phyloP scores from a whole-genome alignment of 2,329 filamentous ascomycete genomes.

The Penicillium fuscoglaucum region DNA sequence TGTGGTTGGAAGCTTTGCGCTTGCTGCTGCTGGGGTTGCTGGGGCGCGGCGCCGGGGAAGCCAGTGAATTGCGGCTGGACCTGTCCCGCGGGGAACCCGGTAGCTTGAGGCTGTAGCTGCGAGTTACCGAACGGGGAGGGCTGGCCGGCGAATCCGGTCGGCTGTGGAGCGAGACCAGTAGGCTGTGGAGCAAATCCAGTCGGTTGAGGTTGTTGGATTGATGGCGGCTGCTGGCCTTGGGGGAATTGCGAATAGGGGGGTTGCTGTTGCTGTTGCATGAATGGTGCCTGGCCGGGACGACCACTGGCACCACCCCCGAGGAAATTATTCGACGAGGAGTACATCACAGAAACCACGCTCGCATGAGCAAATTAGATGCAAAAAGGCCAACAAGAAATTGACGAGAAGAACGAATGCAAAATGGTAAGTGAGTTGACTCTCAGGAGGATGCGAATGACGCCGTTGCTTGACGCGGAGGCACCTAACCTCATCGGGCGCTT shows the following conservation, averaged over 20 bases:
- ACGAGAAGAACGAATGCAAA: conserved; percentile 29
- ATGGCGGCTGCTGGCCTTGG: conserved; percentile 50
- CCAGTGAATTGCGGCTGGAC: conserved; percentile 51
- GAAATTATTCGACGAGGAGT: conserved; percentile 83
- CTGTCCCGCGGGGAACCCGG: conserved; percentile 60
- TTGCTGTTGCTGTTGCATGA: conserved; percentile 50
- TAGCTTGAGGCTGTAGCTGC: conserved; percentile 66
- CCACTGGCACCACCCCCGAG: conserved; percentile 75
- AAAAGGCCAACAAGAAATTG: conserved; percentile 21
- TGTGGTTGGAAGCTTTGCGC: conserved; percentile 50
- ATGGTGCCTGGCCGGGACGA: conserved; percentile 65
- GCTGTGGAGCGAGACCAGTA: conserved; percentile 56
- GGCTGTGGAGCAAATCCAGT: conserved; percentile 50
- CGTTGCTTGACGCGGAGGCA: conserved; percentile 30
- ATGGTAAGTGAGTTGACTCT: conserved; percentile 22
- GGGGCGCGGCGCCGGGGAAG: conserved; percentile 42
- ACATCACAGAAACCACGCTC: conserved; percentile 61
- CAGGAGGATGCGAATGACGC: conserved; percentile 36
- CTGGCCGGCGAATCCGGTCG: conserved; percentile 57
- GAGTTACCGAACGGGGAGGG: conserved; percentile 54
- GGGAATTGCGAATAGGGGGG: conserved; percentile 43
- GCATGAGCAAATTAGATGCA: conserved; percentile 31
- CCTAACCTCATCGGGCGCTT: conserved; percentile 22
- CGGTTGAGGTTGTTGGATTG: conserved; percentile 55
- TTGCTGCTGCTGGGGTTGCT: conserved; percentile 47